phyloP scores from a whole-genome alignment of 2,329 filamentous ascomycete genomes.

The Aspergillus ruber region DNA sequence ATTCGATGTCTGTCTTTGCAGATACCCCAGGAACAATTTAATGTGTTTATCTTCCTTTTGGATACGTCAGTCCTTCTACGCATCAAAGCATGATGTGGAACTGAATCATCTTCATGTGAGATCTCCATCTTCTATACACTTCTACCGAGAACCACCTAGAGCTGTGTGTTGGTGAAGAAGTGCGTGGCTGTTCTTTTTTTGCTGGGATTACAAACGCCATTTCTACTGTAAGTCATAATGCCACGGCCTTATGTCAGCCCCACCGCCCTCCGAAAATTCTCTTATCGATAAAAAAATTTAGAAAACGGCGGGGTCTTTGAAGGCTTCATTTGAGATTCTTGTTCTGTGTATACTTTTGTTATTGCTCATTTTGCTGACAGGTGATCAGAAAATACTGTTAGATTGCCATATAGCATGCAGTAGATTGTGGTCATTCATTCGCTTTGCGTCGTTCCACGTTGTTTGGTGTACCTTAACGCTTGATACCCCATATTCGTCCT shows the following conservation, averaged over 20 bases:
- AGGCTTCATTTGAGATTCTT: no score
- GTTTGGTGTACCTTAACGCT: neutral
- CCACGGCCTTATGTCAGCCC: neutral
- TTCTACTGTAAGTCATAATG: neutral
- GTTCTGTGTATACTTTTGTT: neutral
- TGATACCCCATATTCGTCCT: neutral
- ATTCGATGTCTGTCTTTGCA: slow-evolving; percentile 16
- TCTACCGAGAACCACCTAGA: neutral
- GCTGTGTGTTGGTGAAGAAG: neutral
- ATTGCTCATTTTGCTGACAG: neutral
- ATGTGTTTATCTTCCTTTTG: slow-evolving; percentile 5
- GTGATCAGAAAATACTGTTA: neutral
- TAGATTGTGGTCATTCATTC: neutral
- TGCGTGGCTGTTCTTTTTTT: neutral
- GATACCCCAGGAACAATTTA: slow-evolving; percentile 17
- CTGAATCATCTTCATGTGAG: no score
- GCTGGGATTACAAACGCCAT: neutral
- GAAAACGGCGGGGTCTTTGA: neutral
- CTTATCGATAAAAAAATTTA: slow-evolving; percentile 1
- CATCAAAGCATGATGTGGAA: no score
- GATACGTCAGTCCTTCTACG: neutral
- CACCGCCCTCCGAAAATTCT: slow-evolving; percentile 1
- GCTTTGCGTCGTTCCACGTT: neutral
- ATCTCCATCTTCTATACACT: neutral
- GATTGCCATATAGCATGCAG: neutral